A percentile compares a stretch with the other conserved stretches of the same genome.
Conservation (phyloP, 2,329 filamentous ascomycete genomes). For the Colletotrichum falcatum region DNA sequence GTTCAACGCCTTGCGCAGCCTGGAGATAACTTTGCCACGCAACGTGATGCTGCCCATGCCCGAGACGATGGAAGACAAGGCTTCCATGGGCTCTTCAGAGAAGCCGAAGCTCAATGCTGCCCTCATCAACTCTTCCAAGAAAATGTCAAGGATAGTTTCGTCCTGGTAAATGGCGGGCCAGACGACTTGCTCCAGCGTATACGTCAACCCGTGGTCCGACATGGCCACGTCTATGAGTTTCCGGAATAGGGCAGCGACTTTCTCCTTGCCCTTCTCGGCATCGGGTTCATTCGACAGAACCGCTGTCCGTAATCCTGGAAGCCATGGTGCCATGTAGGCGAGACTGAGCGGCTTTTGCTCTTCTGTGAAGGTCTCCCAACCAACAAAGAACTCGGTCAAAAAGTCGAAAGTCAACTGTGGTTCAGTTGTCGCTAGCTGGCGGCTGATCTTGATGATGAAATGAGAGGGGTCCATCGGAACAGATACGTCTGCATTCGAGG, state of each 20-base stretch:
- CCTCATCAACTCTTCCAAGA: constrained; percentile 75
- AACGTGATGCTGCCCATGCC: constrained; percentile 75
- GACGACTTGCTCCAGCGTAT: constrained; percentile 72
- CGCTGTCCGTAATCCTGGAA: constrained; percentile 70
- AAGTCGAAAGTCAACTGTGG: constrained; percentile 77
- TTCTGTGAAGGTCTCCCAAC: constrained; percentile 77
- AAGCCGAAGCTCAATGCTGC: constrained; percentile 68
- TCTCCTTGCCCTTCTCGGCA: constrained; percentile 74
- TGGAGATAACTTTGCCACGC: constrained; percentile 73
- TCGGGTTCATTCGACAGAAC: constrained; percentile 70
- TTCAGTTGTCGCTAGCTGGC: constrained; percentile 71
- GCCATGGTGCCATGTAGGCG: constrained; percentile 78
- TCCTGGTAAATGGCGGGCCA: constrained; percentile 75
- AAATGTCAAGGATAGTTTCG: constrained; percentile 74
- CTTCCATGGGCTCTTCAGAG: constrained; percentile 70
- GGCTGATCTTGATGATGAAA: constrained; percentile 75
- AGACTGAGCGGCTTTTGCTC: constrained; percentile 75
- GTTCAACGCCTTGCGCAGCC: constrained; percentile 75
- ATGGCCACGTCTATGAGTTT: constrained; percentile 76
- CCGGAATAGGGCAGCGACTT: constrained; percentile 71
- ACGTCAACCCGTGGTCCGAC: constrained; percentile 68
- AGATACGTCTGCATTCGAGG: constrained; percentile 62
- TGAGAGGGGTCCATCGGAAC: constrained; percentile 72
- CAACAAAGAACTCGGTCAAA: constrained; percentile 78
- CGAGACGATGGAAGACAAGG: constrained; percentile 71